Conservation (phyloP, 1,284 basidiomycete genomes). For the Mycena sp. region DNA sequence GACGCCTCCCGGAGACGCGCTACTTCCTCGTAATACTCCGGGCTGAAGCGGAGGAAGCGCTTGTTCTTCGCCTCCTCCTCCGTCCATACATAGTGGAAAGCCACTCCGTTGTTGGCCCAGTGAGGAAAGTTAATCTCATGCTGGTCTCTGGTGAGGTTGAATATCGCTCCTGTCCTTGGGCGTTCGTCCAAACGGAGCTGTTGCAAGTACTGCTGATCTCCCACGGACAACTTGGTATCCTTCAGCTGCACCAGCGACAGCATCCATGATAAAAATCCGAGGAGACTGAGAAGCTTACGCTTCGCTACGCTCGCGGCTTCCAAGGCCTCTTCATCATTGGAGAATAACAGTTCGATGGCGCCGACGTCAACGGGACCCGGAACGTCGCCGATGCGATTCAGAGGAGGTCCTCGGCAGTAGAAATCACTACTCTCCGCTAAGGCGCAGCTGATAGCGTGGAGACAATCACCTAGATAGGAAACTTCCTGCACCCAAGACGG, state of each 20-base stretch:
- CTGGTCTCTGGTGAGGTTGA: too few species aligned
- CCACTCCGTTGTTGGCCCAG: neutral
- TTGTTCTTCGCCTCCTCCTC: neutral
- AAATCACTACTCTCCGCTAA: neutral
- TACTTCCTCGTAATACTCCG: too few species aligned
- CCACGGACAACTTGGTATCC: too few species aligned
- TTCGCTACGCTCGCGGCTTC: neutral
- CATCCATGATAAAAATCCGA: neutral
- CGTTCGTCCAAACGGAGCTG: neutral
- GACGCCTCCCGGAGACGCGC: too few species aligned
- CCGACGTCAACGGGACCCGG: neutral
- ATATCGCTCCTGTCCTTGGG: too few species aligned
- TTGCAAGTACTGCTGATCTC: too few species aligned
- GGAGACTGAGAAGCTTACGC: neutral
- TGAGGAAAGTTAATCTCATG: too few species aligned
- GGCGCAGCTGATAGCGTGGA: neutral
- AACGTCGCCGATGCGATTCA: neutral
- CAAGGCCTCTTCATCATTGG: neutral
- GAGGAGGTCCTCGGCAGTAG: neutral
- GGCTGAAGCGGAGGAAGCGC: neutral
- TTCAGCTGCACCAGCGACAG: neutral
- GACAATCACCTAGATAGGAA: too few species aligned
- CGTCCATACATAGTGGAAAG: neutral
- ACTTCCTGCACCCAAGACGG: neutral
- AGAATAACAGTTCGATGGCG: accelerated